A percentile compares a stretch with the other conserved stretches of the same genome.
Conservation (phyloP, 2,329 filamentous ascomycete species). For the Talaromyces verruculosus region DNA sequence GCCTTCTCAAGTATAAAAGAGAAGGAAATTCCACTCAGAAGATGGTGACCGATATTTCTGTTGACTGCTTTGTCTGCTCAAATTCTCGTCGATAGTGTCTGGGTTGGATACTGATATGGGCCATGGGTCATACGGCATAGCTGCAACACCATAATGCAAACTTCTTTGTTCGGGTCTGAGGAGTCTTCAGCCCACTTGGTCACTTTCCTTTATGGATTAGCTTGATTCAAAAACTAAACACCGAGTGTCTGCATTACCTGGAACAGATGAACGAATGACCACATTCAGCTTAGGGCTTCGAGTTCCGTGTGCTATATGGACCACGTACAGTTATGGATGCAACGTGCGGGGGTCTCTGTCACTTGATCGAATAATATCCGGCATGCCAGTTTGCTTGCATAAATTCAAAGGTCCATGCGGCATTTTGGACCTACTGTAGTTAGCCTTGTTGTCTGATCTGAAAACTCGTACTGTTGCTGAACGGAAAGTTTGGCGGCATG, state of each 20-base stretch:
- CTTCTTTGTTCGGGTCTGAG: not conserved
- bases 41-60: too few species aligned
- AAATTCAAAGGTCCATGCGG: slow-evolving; percentile 8
- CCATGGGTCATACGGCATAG: not conserved
- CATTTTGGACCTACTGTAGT: not conserved
- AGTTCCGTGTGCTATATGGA: not conserved
- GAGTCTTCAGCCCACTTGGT: not conserved
- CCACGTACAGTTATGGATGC: slow-evolving; percentile 3
- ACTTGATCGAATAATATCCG: not conserved
- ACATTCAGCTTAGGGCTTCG: not conserved
- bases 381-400: slow-evolving; percentile 1
- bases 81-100: not conserved
- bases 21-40: not conserved
- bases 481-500: not conserved
- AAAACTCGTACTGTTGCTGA: not conserved
- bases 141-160: not conserved
- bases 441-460: not conserved
- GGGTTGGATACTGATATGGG: not conserved
- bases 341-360: slow-evolving; percentile 6
- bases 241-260: not conserved
- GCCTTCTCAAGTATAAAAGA: not conserved
- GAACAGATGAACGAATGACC: not conserved
- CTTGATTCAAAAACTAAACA: not conserved
- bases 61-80: not conserved
- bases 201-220: not conserved